Evolutionary conservation across 345 rosid species (phyloP), one percentile per base, ranked within the genome.

Genomic region (Crucihimalaya himalaica): DNA sequence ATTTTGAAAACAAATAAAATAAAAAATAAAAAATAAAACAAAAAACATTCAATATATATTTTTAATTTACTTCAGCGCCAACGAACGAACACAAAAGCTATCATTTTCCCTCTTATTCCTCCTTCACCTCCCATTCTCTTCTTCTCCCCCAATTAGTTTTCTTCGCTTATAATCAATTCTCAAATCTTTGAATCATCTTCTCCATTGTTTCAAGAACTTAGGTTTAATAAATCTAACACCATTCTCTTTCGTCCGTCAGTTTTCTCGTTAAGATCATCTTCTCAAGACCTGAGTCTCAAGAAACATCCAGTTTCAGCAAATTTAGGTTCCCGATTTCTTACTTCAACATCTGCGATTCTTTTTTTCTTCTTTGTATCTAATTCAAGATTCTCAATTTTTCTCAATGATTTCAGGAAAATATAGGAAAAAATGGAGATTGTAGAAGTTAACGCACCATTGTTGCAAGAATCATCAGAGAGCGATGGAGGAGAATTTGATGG

Each of bases 401-500:
- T 40, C 45, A 65, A 14, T 15, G 10, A 20, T 50, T 65, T 34
- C 34, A 35, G 29, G 47, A 37, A 3, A 16, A 42, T 83, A 34
- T 4, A 6, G 9, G 2, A 32, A 8, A 8, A 32, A 1, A 90
- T 88, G 98, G 83, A 85, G 70, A 85, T 81, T 80, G 4, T 47
- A 14, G 84, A 83, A 63, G 83, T 82, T 65, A 86, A 76, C 14
- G 82, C 83, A 70, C 96, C 89, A 1, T 80, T 91, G 70, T 68
- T 91, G 83, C 84, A 84, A 21, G 80, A 75, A 58, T 80, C 46
- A 40, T 40, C 66, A 57, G 69, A 56, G 10, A 77, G 71, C 11
- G 48, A 60, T 21, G 12, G 85, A 81, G 29, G 88, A 78, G 29
- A 91, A 75, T 86, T 87, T 69, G 80, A 92, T 64, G 96, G 99